These are phyloP conservation scores for Sorghum bicolor DNA, from an alignment of 176 grass and related monocot species.

Conservation along the genomic window DNA sequence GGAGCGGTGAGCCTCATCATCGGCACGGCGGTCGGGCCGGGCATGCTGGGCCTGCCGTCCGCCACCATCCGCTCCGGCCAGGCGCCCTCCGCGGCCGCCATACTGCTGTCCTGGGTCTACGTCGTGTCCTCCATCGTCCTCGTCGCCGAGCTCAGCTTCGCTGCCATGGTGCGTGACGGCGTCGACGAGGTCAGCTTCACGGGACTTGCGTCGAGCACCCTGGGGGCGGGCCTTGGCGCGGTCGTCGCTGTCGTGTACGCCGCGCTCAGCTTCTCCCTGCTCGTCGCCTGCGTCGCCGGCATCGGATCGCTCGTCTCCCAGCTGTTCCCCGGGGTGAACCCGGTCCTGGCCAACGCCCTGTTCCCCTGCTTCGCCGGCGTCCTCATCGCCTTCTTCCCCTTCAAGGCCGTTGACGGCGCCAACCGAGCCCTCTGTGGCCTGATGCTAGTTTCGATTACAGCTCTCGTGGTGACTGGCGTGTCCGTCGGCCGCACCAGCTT, in stretches of 20 bases:
- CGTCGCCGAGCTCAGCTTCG: conserved; percentile 75
- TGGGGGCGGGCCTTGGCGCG: conserved; percentile 40
- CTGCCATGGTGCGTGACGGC: conserved; percentile 46
- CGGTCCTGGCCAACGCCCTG: conserved; percentile 39
- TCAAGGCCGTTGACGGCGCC: conserved; percentile 59
- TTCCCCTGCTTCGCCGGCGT: conserved; percentile 50
- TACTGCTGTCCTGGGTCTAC: conserved; percentile 77
- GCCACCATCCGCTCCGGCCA: conserved; percentile 70
- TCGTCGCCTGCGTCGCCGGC: conserved; percentile 68
- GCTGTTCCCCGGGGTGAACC: conserved; percentile 45
- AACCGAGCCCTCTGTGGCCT: conserved; percentile 64
- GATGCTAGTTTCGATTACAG: conserved; percentile 66
- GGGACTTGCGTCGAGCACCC: conserved; percentile 65
- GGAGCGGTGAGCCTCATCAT: conserved; percentile 71
- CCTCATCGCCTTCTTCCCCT: conserved; percentile 73
- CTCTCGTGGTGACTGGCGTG: conserved; percentile 57
- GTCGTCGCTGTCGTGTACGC: conserved; percentile 60
- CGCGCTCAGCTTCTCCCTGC: conserved; percentile 73
- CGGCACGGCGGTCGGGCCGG: conserved; percentile 74
- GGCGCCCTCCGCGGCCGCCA: conserved; percentile 49
- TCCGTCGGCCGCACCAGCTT: conserved; percentile 56
- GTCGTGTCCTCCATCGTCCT: conserved; percentile 75
- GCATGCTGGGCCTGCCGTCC: conserved; percentile 73
- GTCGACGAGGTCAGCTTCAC: conserved; percentile 83
- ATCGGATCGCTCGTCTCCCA: conserved; percentile 60